phyloP scores from a whole-genome alignment of 192 early-diverging fungal genomes.

The Umbelopsis vinacea region DNA sequence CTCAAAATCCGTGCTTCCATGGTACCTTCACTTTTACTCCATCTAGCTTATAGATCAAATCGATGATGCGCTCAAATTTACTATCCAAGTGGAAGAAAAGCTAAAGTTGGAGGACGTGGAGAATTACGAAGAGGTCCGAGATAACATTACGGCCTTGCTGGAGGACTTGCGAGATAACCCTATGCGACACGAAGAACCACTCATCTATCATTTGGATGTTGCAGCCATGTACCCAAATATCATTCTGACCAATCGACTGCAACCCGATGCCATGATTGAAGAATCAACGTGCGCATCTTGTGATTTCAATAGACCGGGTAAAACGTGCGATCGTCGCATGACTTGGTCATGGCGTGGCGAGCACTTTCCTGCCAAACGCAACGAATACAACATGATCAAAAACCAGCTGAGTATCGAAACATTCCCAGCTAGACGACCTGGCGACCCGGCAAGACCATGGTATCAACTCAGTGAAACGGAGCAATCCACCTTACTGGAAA shows the following conservation, averaged over 20 bases:
- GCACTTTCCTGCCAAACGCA: constrained; percentile 86
- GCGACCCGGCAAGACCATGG: constrained; percentile 60
- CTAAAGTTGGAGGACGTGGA: constrained; percentile 75
- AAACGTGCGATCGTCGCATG: constrained; percentile 91
- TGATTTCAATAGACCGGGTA: constrained; percentile 89
- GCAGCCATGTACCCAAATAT: constrained; percentile 99
- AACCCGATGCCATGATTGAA: constrained; percentile 94
- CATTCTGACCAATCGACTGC: constrained; percentile 96
- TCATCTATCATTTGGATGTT: constrained; percentile 99
- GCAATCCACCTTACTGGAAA: constrained; percentile 72
- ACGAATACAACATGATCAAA: constrained; percentile 91
- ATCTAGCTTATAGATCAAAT: constrained; percentile 84
- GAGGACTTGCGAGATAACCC: constrained; percentile 81
- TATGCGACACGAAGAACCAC: constrained; percentile 75
- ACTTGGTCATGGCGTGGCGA: constrained; percentile 98
- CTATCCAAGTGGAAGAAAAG: constrained; percentile 83
- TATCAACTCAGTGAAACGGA: constrained; percentile 70
- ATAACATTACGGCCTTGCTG: constrained; percentile 67
- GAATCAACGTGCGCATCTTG: constrained; percentile 90
- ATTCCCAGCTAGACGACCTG: constrained; percentile 69
- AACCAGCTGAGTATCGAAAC: constrained; percentile 82
- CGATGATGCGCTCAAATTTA: constrained; percentile 89
- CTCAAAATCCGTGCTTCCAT: no score
- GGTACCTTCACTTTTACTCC: no score
- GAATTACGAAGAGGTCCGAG: constrained; percentile 87